phyloP scores from a whole-genome alignment of 73 alveolate species.

The Paramecium caudatum region DNA sequence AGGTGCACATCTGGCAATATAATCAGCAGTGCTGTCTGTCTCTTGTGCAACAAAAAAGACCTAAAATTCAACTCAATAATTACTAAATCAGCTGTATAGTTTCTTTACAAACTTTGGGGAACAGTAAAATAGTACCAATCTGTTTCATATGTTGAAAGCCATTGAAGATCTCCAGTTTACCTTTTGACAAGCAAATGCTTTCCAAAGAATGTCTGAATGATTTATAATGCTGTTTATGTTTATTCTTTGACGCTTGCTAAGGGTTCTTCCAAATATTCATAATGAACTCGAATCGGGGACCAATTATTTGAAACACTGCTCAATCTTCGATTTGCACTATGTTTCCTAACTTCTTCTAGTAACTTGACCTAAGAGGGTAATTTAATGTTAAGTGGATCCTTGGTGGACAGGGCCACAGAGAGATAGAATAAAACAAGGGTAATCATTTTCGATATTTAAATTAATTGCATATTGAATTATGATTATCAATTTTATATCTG shows the following conservation, averaged over 20 bases:
- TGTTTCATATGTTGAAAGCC: slow-evolving; percentile 20
- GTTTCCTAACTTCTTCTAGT: not conserved
- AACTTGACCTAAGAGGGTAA: not conserved
- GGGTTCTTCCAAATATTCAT: not conserved
- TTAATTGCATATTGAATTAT: too few species aligned
- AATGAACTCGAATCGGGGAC: not conserved
- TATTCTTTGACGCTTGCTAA: not conserved
- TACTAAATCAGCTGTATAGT: not conserved
- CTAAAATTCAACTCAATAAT: not conserved
- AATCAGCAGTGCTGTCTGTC: not conserved
- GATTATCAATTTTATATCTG: too few species aligned
- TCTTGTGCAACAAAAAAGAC: slow-evolving; percentile 14
- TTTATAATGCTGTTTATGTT: not conserved
- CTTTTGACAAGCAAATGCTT: slow-evolving; percentile 9
- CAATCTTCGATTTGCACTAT: not conserved
- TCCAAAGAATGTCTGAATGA: slow-evolving; percentile 8
- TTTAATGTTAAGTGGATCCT: too few species aligned
- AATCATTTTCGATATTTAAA: too few species aligned
- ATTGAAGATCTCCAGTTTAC: not conserved
- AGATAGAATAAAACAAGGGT: too few species aligned
- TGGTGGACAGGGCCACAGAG: too few species aligned
- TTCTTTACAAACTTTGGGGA: not conserved
- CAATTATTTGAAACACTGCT: not conserved
- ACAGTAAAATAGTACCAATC: not conserved
- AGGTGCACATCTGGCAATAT: slow-evolving; percentile 35